Conservation (phyloP, 2,329 filamentous ascomycete genomes). For the Aureobasidium zeae region DNA sequence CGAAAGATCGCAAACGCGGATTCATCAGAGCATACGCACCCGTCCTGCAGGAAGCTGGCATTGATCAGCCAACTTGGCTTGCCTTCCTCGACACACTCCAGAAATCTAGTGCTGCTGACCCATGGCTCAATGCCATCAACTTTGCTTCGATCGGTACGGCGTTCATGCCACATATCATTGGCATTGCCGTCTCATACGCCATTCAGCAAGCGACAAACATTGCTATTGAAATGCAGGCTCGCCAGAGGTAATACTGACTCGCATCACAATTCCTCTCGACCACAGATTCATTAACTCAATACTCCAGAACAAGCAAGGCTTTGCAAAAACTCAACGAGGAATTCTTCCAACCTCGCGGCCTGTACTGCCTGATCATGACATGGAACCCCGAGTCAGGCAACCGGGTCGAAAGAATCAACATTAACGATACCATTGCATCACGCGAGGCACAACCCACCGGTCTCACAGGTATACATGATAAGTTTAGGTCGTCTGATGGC, state of each 20-base stretch:
- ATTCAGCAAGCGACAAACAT: constrained; percentile 1
- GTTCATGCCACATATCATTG: constrained; percentile 4
- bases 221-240: constrained; percentile 11
- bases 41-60: background rate
- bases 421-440: background rate
- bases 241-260: too few relatives aligned
- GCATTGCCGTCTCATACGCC: background rate
- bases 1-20: background rate
- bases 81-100: constrained; percentile 4
- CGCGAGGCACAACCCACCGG: background rate
- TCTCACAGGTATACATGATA: background rate
- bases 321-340: constrained; percentile 18
- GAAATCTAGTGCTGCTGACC: background rate
- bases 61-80: constrained; percentile 2
- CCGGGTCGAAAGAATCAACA: background rate
- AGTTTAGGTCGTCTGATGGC: constrained; percentile 5
- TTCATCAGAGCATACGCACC: constrained; percentile 9
- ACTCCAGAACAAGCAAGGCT: constrained; percentile 1
- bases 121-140: constrained; percentile 28
- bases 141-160: constrained; percentile 2
- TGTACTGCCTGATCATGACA: constrained; percentile 12
- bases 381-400: constrained; percentile 11
- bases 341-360: constrained; percentile 17
- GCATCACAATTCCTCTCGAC: too few relatives aligned
- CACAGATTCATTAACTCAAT: too few relatives aligned